These are phyloP conservation scores for Lagerstroemia fauriei DNA, from an alignment of 441 rosid species.

Conservation along the genomic window DNA sequence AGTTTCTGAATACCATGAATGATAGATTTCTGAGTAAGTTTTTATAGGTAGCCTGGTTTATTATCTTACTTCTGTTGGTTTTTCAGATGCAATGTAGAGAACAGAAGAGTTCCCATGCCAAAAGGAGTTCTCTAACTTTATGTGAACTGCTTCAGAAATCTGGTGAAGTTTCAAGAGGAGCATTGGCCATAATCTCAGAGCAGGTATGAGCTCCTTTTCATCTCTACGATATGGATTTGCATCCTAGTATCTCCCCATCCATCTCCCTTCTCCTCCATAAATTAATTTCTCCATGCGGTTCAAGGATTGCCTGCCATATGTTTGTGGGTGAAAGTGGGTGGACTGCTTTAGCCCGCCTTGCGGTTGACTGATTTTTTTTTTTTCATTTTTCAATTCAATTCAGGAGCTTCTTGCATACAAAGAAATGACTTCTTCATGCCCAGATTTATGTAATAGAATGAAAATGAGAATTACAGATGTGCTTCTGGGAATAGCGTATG, in stretches of 20 bases:
- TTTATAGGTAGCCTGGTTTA: slow-evolving; percentile 25
- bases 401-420: slow-evolving; percentile 83
- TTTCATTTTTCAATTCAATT: slow-evolving; percentile 7
- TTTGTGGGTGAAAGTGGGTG: not conserved
- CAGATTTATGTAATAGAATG: slow-evolving; percentile 57
- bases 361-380: not conserved
- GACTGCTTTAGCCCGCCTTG: not conserved
- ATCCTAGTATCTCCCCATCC: slow-evolving; percentile 1
- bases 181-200: slow-evolving; percentile 64
- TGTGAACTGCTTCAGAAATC: slow-evolving; percentile 57
- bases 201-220: slow-evolving; percentile 56
- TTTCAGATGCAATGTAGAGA: slow-evolving; percentile 62
- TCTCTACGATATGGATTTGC: not conserved
- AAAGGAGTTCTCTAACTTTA: slow-evolving; percentile 48
- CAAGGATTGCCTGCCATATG: not conserved
- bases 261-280: not conserved
- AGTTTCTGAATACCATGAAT: slow-evolving; percentile 25
- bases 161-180: slow-evolving; percentile 40
- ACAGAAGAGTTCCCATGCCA: slow-evolving; percentile 41
- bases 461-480: slow-evolving; percentile 51
- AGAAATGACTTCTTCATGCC: slow-evolving; percentile 45
- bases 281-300: not conserved
- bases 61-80: slow-evolving; percentile 35
- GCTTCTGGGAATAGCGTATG: slow-evolving; percentile 58
- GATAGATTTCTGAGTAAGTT: not conserved